These are phyloP conservation scores for Phenoliferia sp. DNA, from an alignment of 1,284 basidiomycete species.

Conservation along the genomic window DNA sequence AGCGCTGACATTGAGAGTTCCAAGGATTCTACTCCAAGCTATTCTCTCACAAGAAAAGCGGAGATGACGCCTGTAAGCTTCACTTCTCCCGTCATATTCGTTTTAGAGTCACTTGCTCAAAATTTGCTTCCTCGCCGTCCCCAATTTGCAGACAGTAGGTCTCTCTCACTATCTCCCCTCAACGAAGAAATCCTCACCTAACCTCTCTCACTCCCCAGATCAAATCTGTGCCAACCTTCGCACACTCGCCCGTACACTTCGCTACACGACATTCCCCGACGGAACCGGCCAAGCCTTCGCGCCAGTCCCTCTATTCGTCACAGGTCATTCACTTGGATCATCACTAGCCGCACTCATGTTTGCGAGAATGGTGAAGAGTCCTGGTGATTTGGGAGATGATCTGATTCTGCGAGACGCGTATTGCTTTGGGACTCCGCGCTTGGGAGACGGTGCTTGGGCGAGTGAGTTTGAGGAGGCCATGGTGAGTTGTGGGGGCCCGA, in stretches of 20 bases:
- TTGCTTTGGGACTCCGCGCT: conserved; percentile 18
- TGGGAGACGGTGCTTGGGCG: conserved; percentile 17
- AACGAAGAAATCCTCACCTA: too few species aligned
- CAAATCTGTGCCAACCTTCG: background rate
- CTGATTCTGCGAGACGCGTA: conserved; percentile 19
- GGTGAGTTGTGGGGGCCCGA: background rate
- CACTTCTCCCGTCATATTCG: background rate
- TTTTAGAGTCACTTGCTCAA: background rate
- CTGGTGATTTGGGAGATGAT: conserved; percentile 20
- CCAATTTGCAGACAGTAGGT: background rate
- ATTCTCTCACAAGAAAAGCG: background rate
- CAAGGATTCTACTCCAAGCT: background rate
- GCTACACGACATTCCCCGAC: background rate
- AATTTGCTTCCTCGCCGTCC: background rate
- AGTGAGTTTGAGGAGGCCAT: conserved; percentile 10
- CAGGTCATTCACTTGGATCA: conserved; percentile 31
- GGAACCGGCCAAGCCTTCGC: background rate
- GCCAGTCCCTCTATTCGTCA: conserved; percentile 22
- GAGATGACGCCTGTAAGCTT: background rate
- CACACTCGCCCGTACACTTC: background rate
- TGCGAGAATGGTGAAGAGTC: conserved; percentile 18
- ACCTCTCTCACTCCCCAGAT: too few species aligned
- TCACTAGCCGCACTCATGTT: conserved; percentile 20
- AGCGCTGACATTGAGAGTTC: too few species aligned
- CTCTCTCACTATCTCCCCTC: too few species aligned